Base-by-base conservation (phyloP, 805 yeast species). In the Pichia cabralensis region DNA sequence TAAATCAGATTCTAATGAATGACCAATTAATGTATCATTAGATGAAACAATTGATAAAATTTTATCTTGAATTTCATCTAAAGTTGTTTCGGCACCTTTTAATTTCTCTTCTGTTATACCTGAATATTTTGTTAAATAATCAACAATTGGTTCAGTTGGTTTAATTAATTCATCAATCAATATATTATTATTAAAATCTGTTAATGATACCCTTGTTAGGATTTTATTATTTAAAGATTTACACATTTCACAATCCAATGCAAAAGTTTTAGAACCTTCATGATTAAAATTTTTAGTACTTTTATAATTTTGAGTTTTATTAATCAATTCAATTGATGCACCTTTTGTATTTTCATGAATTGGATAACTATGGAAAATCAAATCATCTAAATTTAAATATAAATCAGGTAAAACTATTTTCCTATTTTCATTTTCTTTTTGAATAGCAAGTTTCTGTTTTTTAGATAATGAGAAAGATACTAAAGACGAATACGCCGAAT, bases 211-310 rank as follows among this genome's bases (percentile, higher is more conserved):
- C 34, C 96, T 65, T 0, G 97, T 75, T 26, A 89, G 61, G 1
- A 74, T 94, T 27, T 68, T 65, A 0, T 85, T 86, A 1, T 49
- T 42, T 0, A 61, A 69, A 0, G 88, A 58, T 38, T 67, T 59
- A 52, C 96, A 85, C 85, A 89, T 92, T 58, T 89, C 98, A 63
- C 98, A 92, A 58, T 89, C 98, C 14, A 92, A 44, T 0, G 94
- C 92, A 59, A 73, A 84, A 0, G 80, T 72, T 37, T 66, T 75
- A 0, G 80, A 68, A 0, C 76, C 78, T 8, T 64, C 75, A 41
- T 73, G 77, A 1, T 68, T 71, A 40, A 74, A 70, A 1, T 49
- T 36, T 11, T 26, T 43, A 0, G 94, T 80, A 28, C 71, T 71
- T 1, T 61, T 66, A 77, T 80, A 80, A 19, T 44, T 40, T 1